phyloP scores from a whole-genome alignment of 23 red algal species.

The Cyanidium caldarium region DNA sequence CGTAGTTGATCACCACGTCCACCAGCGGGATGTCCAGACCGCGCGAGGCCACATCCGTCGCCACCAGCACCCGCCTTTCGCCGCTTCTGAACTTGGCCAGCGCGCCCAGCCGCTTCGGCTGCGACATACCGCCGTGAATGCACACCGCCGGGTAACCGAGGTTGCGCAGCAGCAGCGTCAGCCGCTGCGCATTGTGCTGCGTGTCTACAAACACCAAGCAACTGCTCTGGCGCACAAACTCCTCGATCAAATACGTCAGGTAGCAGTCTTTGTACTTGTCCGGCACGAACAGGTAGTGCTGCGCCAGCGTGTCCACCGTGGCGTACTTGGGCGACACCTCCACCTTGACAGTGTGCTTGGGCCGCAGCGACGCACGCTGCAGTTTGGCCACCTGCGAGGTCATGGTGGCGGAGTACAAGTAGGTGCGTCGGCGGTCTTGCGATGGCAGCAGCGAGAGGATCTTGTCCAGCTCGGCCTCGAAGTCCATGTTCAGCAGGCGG shows the following conservation, averaged over 20 bases:
- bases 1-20: slow-evolving; percentile 91
- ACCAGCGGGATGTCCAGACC: slow-evolving; percentile 94
- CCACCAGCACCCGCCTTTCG: slow-evolving; percentile 48
- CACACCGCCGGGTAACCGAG: slow-evolving; percentile 66
- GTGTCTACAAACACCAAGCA: slow-evolving; percentile 92
- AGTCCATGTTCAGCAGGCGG: slow-evolving; percentile 90
- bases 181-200: slow-evolving; percentile 63
- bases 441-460: slow-evolving; percentile 42
- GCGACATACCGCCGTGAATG: slow-evolving; percentile 94
- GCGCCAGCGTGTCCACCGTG: slow-evolving; percentile 80
- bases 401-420: slow-evolving; percentile 96
- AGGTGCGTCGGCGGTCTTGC: slow-evolving; percentile 21
- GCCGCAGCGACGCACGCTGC: slow-evolving; percentile 52
- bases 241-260: slow-evolving; percentile 58
- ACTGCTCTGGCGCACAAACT: slow-evolving; percentile 46
- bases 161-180: slow-evolving; percentile 51
- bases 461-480: slow-evolving; percentile 91
- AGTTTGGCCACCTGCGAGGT: slow-evolving; percentile 87
- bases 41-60: slow-evolving; percentile 88
- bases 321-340: slow-evolving; percentile 74
- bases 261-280: slow-evolving; percentile 96
- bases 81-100: slow-evolving; percentile 75
- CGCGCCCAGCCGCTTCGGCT: slow-evolving; percentile 69
- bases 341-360: slow-evolving; percentile 50
- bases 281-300: slow-evolving; percentile 90